Conservation (phyloP, 2,329 filamentous ascomycete species). For the Cladosporium oxysporum region DNA sequence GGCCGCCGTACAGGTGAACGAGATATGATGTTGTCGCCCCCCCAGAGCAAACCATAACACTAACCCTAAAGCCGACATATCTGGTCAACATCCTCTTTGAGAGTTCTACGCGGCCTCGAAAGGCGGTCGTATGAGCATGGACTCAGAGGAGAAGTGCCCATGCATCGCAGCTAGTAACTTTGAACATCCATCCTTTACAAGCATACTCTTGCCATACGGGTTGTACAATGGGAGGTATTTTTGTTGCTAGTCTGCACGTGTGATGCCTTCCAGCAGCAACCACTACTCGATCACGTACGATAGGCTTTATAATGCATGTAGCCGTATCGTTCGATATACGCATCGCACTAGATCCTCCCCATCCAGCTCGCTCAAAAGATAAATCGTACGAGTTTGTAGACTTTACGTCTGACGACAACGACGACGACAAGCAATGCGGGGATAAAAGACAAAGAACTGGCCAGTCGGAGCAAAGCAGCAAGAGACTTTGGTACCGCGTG, state of each 20-base stretch:
- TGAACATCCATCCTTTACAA: neutral
- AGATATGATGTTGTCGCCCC: neutral
- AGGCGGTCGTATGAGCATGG: neutral
- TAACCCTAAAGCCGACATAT: neutral
- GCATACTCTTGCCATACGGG: neutral
- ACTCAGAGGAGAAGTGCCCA: neutral
- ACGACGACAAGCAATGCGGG: neutral
- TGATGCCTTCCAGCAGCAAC: neutral
- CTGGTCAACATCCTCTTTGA: neutral
- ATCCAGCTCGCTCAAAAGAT: neutral
- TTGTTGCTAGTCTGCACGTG: neutral
- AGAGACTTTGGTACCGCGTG: slow-evolving; percentile 5
- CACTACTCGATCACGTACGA: neutral
- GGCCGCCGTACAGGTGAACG: neutral
- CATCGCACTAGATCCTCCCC: neutral
- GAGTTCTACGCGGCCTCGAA: neutral
- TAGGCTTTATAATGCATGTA: neutral
- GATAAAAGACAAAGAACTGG: neutral
- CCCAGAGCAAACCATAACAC: no score
- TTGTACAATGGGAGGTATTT: neutral
- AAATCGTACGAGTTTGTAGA: slow-evolving; percentile 33
- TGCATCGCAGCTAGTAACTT: neutral
- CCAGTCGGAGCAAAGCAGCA: slow-evolving; percentile 12
- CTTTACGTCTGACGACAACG: neutral
- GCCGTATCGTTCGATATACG: neutral